phyloP scores from a whole-genome alignment of 805 yeast species.

The Hanseniaspora mollemarum region DNA sequence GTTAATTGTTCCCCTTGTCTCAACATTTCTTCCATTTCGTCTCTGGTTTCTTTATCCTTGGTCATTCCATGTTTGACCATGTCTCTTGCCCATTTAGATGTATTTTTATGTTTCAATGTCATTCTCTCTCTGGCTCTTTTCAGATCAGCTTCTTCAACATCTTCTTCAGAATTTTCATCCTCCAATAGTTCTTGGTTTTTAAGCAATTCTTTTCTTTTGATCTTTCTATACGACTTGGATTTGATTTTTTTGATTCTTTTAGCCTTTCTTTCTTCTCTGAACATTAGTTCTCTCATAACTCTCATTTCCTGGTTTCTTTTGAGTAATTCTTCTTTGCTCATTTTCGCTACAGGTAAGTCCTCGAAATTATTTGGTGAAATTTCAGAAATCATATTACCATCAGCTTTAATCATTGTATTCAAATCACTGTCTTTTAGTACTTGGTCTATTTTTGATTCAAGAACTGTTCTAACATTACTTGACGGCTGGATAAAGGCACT shows the following conservation, averaged over 20 bases:
- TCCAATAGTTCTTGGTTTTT: conserved; percentile 54
- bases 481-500: conserved; percentile 42
- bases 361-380: conserved; percentile 54
- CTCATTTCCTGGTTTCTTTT: conserved; percentile 73
- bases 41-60: conserved; percentile 72
- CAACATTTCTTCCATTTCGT: conserved; percentile 89
- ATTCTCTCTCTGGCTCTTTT: conserved; percentile 85
- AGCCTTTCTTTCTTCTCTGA: conserved; percentile 84
- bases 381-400: conserved; percentile 22
- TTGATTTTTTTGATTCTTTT: conserved; percentile 88
- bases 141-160: conserved; percentile 53
- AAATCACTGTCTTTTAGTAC: conserved; percentile 56
- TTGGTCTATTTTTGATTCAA: conserved; percentile 54
- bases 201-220: conserved; percentile 71
- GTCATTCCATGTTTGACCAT: conserved; percentile 84
- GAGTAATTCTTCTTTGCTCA: conserved; percentile 67
- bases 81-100: conserved; percentile 79
- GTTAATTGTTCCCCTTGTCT: conserved; percentile 72
- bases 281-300: conserved; percentile 90
- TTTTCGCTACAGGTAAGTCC: conserved; percentile 67
- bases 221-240: conserved; percentile 76
- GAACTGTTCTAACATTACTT: conserved; percentile 41
- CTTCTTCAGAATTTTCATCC: conserved; percentile 40
- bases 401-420: conserved; percentile 54
- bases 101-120: conserved; percentile 79